Percentiles rank a stretch among this genome's conserved stretches.
phyloP scores from a whole-genome alignment of 2,329 filamentous ascomycete species.

The Diplodia corticola region DNA sequence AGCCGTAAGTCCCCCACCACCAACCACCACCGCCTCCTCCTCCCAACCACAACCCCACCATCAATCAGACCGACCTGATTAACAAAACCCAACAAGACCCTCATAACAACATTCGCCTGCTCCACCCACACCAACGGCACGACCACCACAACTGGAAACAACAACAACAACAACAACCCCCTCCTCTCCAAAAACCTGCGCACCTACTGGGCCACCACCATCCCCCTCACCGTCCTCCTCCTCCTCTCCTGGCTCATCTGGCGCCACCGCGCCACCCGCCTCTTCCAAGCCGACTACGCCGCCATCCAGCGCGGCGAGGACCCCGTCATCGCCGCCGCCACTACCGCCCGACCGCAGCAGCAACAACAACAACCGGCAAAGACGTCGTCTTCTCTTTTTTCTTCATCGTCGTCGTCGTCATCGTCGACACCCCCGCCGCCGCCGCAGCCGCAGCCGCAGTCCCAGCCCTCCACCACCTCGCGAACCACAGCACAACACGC shows the following conservation, averaged over 20 bases:
- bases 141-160: neutral
- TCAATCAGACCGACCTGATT: too few species aligned
- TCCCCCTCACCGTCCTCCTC: conserved; percentile 14
- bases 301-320: neutral
- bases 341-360: neutral
- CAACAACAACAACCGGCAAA: neutral
- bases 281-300: neutral
- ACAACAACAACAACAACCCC: neutral
- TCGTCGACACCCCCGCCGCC: too few species aligned
- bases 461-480: too few species aligned
- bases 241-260: neutral
- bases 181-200: conserved; percentile 14
- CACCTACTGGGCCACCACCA: conserved; percentile 18
- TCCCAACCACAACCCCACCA: neutral
- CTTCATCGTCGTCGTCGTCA: neutral
- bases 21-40: too few species aligned
- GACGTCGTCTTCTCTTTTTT: too few species aligned
- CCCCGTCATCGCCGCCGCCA: neutral
- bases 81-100: neutral
- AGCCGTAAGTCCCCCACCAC: conserved; percentile 30
- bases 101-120: conserved; percentile 14
- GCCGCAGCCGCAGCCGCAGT: too few species aligned
- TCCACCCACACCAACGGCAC: neutral
- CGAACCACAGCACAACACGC: too few species aligned
- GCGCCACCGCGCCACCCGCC: neutral